Evolutionary conservation across 2,329 filamentous ascomycete genomes (phyloP).

Genomic region (Macroventuria anomochaeta): DNA sequence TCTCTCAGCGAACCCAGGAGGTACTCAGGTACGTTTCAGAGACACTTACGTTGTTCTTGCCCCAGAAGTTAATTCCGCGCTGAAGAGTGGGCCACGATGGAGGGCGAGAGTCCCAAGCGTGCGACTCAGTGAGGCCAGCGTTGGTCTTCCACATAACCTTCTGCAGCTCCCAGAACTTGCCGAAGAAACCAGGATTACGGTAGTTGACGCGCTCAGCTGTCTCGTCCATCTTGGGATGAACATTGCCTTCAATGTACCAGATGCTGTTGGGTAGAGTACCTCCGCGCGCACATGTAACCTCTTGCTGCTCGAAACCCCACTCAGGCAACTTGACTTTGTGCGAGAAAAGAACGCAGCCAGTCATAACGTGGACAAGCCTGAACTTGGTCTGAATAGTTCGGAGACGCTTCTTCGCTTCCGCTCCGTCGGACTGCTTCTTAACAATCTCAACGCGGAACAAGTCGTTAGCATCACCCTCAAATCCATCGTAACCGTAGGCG

Average conservation of each 20-base stretch:
- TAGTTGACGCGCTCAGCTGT: constrained; percentile 96
- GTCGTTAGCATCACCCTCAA: constrained; percentile 96
- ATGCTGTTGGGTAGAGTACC: constrained; percentile 94
- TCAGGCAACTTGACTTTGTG: constrained; percentile 99
- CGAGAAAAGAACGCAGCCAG: constrained; percentile 92
- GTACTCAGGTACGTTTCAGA: not conserved
- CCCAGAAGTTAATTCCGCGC: constrained; percentile 99
- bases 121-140: constrained; percentile 92
- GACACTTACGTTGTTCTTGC: constrained; percentile 68
- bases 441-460: constrained; percentile 94
- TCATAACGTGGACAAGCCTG: constrained; percentile 94
- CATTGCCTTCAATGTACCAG: constrained; percentile 94
- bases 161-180: constrained; percentile 97
- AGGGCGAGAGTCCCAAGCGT: constrained; percentile 97
- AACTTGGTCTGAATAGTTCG: constrained; percentile 98
- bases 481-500: constrained; percentile 96
- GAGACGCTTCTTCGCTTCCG: constrained; percentile 79
- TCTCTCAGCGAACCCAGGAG: constrained; percentile 59
- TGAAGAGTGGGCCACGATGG: constrained; percentile 89
- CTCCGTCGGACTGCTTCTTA: constrained; percentile 82
- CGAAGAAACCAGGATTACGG: constrained; percentile 89
- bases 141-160: constrained; percentile 99
- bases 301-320: constrained; percentile 97
- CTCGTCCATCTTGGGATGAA: constrained; percentile 74
- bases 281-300: constrained; percentile 94